phyloP scores from a whole-genome alignment of 75 land plant genomes.

The Selaginella tamariscina region DNA sequence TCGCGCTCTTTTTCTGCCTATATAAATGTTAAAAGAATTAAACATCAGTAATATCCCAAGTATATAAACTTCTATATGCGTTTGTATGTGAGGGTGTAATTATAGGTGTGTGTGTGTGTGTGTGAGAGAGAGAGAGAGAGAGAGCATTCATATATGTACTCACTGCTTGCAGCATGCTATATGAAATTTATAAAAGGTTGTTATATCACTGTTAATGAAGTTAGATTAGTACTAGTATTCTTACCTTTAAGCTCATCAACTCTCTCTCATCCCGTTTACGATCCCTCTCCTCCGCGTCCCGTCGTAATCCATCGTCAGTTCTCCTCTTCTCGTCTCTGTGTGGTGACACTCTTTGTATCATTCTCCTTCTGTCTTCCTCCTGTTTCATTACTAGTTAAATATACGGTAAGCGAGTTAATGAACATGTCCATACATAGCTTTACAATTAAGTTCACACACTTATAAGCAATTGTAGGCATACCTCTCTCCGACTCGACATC shows the following conservation, averaged over 20 bases:
- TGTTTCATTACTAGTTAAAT: too few species aligned
- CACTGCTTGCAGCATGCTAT: too few species aligned
- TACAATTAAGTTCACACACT: too few species aligned
- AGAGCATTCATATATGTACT: too few species aligned
- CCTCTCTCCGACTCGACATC: constrained; percentile 52
- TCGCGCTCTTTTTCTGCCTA: constrained; percentile 27
- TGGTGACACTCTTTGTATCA: constrained; percentile 57
- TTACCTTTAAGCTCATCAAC: constrained; percentile 49
- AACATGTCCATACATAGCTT: too few species aligned
- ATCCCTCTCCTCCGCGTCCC: constrained; percentile 71
- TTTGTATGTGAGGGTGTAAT: too few species aligned
- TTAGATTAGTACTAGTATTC: neutral
- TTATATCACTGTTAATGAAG: too few species aligned
- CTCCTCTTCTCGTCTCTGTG: constrained; percentile 75
- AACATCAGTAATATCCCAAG: neutral
- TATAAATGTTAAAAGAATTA: constrained; percentile 9
- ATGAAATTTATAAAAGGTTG: too few species aligned
- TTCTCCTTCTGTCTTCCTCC: constrained; percentile 64
- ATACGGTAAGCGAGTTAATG: too few species aligned
- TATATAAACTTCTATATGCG: neutral
- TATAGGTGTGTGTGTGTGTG: too few species aligned
- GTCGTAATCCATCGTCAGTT: constrained; percentile 68
- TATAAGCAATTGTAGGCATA: too few species aligned
- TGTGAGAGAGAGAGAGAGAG: too few species aligned
- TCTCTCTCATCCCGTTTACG: constrained; percentile 94